phyloP scores from a whole-genome alignment of 257 asterid genomes.

The Penstemon newberryi region DNA sequence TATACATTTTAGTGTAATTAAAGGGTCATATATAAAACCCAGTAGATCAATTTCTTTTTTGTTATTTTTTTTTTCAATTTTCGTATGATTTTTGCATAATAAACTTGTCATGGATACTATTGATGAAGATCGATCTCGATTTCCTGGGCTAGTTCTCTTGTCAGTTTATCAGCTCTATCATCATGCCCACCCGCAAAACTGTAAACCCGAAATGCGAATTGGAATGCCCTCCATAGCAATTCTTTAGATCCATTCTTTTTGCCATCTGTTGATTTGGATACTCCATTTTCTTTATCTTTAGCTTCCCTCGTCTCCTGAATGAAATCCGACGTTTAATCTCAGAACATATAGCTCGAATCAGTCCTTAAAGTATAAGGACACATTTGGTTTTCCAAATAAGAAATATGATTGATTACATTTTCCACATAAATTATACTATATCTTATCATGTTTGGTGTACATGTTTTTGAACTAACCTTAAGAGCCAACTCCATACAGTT shows the following conservation, averaged over 20 bases:
- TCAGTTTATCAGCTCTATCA: constrained; percentile 78
- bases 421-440: too few relatives aligned
- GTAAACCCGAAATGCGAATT: constrained; percentile 80
- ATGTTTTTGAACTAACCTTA: constrained; percentile 48
- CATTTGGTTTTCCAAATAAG: background rate
- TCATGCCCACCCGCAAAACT: constrained; percentile 91
- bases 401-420: background rate
- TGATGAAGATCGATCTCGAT: constrained; percentile 56
- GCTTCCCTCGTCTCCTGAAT: constrained; percentile 62
- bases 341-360: too few relatives aligned
- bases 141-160: constrained; percentile 75
- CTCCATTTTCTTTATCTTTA: constrained; percentile 33
- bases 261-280: constrained; percentile 29
- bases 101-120: constrained; percentile 19
- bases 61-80: background rate
- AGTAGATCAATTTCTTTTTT: constrained; percentile 5
- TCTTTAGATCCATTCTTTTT: constrained; percentile 52
- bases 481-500: constrained; percentile 84
- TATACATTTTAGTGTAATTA: background rate
- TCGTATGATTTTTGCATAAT: constrained; percentile 1
- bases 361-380: background rate
- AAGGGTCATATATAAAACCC: constrained; percentile 23
- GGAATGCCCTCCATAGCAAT: constrained; percentile 84
- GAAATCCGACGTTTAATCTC: background rate
- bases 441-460: too few relatives aligned